These are phyloP conservation scores for Phyllosticta citrichinensis DNA, from an alignment of 2,329 filamentous ascomycete species.

Conservation along the genomic window DNA sequence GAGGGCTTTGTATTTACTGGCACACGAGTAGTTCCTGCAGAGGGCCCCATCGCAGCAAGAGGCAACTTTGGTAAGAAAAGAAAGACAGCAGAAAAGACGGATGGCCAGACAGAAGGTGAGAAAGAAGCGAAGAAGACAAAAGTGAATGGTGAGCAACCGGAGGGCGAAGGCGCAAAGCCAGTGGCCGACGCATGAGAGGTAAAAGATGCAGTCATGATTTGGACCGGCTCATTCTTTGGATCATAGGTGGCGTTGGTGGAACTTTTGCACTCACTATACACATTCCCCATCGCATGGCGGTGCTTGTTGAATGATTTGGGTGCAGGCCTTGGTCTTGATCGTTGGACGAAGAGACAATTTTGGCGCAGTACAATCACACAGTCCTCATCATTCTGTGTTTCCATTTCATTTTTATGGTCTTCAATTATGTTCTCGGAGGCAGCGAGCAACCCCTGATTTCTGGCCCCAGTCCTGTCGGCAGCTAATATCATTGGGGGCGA, in stretches of 20 bases:
- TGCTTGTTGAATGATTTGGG: background rate
- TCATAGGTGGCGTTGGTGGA: background rate
- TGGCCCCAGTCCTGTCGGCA: background rate
- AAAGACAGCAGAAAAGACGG: conserved; percentile 33
- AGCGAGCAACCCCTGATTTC: too few relatives aligned
- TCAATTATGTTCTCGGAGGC: too few relatives aligned
- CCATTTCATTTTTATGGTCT: too few relatives aligned
- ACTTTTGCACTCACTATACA: background rate
- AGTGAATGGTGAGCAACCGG: conserved; percentile 21
- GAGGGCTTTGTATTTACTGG: conserved; percentile 88
- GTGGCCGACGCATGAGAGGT: background rate
- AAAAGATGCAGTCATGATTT: background rate
- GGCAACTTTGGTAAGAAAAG: conserved; percentile 63
- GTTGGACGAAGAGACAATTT: too few relatives aligned
- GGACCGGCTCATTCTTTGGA: background rate
- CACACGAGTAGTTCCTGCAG: conserved; percentile 67
- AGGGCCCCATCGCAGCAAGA: conserved; percentile 71
- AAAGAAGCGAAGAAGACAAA: conserved; percentile 14
- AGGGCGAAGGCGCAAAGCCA: background rate
- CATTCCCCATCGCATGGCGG: background rate
- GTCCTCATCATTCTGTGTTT: too few relatives aligned
- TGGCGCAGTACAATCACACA: too few relatives aligned
- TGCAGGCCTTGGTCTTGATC: too few relatives aligned
- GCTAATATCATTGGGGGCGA: background rate
- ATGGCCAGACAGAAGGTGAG: conserved; percentile 15